phyloP scores from a whole-genome alignment of 257 asterid species.

The Fraxinus pennsylvanica region DNA sequence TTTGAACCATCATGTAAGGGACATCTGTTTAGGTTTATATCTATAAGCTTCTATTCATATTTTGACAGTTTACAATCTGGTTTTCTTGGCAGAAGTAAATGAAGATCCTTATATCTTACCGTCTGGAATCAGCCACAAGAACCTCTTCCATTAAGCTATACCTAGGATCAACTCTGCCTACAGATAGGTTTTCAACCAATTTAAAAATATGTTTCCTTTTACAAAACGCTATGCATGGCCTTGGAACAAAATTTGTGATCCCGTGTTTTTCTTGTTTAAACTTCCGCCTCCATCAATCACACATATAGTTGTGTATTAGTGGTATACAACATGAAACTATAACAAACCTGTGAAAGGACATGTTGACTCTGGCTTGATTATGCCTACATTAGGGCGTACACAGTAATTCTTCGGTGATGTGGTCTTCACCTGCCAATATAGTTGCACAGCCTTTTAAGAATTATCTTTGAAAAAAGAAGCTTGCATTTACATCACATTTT shows the following conservation, averaged over 20 bases:
- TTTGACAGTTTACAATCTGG: not conserved
- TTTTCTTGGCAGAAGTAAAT: not conserved
- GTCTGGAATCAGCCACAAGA: not conserved
- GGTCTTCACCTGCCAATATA: conserved; percentile 48
- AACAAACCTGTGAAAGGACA: conserved; percentile 37
- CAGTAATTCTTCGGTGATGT: conserved; percentile 54
- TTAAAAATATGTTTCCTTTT: not conserved
- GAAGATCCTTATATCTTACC: not conserved
- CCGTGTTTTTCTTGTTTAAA: too few species aligned
- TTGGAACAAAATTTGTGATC: not conserved
- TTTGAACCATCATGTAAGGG: not conserved
- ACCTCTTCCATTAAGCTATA: not conserved
- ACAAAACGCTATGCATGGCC: not conserved
- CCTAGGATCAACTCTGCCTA: not conserved
- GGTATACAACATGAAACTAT: not conserved
- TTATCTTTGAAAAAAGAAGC: not conserved
- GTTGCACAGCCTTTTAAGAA: not conserved
- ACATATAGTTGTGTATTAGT: not conserved
- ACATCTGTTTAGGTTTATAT: not conserved
- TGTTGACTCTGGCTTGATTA: conserved; percentile 41
- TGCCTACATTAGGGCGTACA: conserved; percentile 49
- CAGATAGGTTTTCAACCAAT: not conserved
- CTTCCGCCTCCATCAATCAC: too few species aligned
- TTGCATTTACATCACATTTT: not conserved
- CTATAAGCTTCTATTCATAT: not conserved